Conservation (phyloP, 306 rosid species). For the Begonia masoniana region DNA sequence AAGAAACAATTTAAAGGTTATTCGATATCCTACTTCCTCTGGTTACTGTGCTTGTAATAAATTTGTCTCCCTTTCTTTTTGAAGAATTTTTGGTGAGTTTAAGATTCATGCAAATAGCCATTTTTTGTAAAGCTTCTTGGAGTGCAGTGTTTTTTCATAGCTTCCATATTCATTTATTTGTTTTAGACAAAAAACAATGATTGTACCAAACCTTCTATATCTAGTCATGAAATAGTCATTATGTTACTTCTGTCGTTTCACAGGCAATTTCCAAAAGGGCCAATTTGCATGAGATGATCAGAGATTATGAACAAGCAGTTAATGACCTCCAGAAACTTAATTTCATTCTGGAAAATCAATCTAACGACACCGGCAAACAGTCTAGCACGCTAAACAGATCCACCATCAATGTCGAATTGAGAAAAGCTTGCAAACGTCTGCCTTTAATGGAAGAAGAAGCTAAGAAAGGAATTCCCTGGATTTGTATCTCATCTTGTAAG, state of each 20-base stretch:
- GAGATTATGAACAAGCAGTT: conserved; percentile 69
- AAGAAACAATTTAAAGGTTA: no score
- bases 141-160: no score
- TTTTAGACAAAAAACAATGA: no score
- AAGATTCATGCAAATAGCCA: no score
- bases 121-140: no score
- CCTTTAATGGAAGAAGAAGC: conserved; percentile 56
- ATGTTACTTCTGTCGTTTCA: conserved; percentile 5
- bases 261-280: conserved; percentile 96
- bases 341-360: conserved; percentile 48
- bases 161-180: no score
- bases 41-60: no score
- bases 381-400: conserved; percentile 40
- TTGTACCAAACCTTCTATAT: no score
- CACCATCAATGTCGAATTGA: conserved; percentile 34
- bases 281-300: conserved; percentile 67
- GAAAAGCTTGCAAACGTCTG: conserved; percentile 42
- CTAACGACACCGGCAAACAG: conserved; percentile 33
- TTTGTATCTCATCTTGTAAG: conserved; percentile 82
- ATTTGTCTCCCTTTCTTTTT: no score
- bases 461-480: conserved; percentile 50
- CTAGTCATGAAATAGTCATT: no score
- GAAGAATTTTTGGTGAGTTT: no score
- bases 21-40: no score
- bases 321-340: conserved; percentile 54